These are phyloP conservation scores for Lumnitzera racemosa DNA, from an alignment of 345 rosid species.

Conservation along the genomic window DNA sequence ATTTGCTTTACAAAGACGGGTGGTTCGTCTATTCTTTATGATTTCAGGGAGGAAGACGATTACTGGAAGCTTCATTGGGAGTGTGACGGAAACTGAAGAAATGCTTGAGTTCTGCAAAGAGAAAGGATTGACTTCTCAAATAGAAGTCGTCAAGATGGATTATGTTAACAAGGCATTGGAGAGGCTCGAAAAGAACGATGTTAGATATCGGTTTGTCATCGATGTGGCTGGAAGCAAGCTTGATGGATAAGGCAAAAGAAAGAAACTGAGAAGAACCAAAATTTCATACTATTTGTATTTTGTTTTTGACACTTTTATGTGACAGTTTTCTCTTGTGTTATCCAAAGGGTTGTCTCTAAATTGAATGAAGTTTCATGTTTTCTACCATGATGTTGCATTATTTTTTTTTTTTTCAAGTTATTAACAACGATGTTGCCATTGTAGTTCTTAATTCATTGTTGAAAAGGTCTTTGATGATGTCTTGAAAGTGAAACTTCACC, in stretches of 20 bases:
- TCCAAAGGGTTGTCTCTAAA: too few species aligned
- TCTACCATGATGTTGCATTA: too few species aligned
- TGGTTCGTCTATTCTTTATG: too few species aligned
- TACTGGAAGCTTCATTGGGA: conserved; percentile 76
- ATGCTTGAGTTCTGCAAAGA: conserved; percentile 73
- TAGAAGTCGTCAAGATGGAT: conserved; percentile 84
- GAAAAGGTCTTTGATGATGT: too few species aligned
- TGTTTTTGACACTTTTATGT: too few species aligned
- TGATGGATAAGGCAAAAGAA: conserved; percentile 2
- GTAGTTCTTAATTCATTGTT: too few species aligned
- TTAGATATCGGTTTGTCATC: conserved; percentile 81
- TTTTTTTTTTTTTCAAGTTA: too few species aligned
- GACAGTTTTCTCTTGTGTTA: neutral
- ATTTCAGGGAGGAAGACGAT: conserved; percentile 61
- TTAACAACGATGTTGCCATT: too few species aligned
- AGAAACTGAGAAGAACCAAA: neutral
- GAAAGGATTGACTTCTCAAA: conserved; percentile 51
- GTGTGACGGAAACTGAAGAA: conserved; percentile 81
- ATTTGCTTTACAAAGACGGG: too few species aligned
- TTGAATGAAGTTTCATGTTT: too few species aligned
- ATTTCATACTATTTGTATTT: too few species aligned
- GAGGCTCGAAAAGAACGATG: conserved; percentile 89
- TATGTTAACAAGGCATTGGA: conserved; percentile 72
- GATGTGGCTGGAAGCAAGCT: conserved; percentile 90
- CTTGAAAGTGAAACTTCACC: too few species aligned